Evolutionary conservation across 192 early-diverging fungal genomes (phyloP), one percentile per base, ranked within the genome.

Genomic region (Chytriomyces hyalinus): DNA sequence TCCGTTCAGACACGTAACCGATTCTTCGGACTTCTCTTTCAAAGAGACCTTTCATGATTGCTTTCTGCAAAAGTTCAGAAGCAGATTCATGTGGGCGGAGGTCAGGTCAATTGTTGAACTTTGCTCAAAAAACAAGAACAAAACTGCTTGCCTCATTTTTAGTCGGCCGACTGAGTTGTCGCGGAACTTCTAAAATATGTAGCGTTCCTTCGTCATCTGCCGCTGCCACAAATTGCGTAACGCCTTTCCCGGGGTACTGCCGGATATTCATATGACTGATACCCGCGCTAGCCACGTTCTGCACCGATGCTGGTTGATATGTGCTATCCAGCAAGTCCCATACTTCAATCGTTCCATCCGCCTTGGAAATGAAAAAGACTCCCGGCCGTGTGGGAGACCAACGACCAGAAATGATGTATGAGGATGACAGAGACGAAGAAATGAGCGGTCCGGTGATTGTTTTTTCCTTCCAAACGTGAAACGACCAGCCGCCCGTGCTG

Each of bases 331-430:
- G 67, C 11, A 91, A 64, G 68, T 91, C 90, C 90, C 90, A 91
- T 0, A 90, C 84, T 65, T 91, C 90, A 26, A 91, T 73, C 8
- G 80, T 82, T 6, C 90, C 90, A 69, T 91, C 87, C n/a, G 79
- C 65, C 57, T 85, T 84, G 0, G 84, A 85, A 62, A 91, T 86
- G 76, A 87, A 91, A 75, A 89, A 90, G 6, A 91, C 90, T 6
- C 89, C 87, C 6, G 90, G 88, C 9, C 90, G 80, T 22, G 90
- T 89, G 7, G 90, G 90, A 49, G 85, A 87, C 90, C 90, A 91
- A 46, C 80, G 57, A 0, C 89, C 88, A 46, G 82, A 82, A n/a
- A 86, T 87, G 28, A 87, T 24, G 57, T 84, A 83, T 11, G 68
- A 36, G 2, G 53, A 15, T 3, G 85, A 73, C 26, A 79, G 68